phyloP scores from a whole-genome alignment of 2,329 filamentous ascomycete species.

The Fusarium sp. region DNA sequence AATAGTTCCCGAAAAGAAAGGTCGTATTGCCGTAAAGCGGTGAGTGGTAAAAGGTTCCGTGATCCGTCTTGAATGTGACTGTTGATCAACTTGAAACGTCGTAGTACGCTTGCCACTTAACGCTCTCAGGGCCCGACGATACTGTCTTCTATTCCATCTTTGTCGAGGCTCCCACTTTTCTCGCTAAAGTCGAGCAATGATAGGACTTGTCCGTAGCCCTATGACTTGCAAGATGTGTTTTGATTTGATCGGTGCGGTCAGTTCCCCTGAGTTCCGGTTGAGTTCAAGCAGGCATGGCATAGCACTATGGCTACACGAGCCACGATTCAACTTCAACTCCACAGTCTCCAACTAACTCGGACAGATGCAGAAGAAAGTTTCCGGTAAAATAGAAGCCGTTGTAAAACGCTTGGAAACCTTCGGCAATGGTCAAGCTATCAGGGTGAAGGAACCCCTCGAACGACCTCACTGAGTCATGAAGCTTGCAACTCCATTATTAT shows the following conservation, averaged over 20 bases:
- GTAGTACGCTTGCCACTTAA: constrained; percentile 16
- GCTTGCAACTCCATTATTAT: background rate
- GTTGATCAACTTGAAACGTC: constrained; percentile 27
- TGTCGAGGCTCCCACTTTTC: background rate
- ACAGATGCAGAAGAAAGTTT: constrained; percentile 10
- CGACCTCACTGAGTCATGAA: background rate
- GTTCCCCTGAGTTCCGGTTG: constrained; percentile 8
- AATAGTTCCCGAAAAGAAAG: constrained; percentile 3
- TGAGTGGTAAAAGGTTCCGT: constrained; percentile 27
- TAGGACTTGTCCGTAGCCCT: constrained; percentile 1
- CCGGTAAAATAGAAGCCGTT: constrained; percentile 7
- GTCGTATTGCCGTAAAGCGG: constrained; percentile 30
- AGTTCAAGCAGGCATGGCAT: background rate
- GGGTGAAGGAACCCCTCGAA: background rate
- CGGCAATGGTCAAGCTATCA: background rate
- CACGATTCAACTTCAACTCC: constrained; percentile 4
- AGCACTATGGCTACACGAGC: background rate
- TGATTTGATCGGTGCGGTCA: constrained; percentile 1
- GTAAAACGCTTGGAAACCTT: background rate
- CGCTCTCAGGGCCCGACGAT: background rate
- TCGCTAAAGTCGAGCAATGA: constrained; percentile 1
- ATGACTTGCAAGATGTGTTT: background rate
- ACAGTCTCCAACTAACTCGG: constrained; percentile 5
- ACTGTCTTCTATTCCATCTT: constrained; percentile 8
- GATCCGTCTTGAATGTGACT: constrained; percentile 23